Evolutionary conservation across 192 early-diverging fungal genomes (phyloP).

Genomic region (Gamsiella multidivaricata): DNA sequence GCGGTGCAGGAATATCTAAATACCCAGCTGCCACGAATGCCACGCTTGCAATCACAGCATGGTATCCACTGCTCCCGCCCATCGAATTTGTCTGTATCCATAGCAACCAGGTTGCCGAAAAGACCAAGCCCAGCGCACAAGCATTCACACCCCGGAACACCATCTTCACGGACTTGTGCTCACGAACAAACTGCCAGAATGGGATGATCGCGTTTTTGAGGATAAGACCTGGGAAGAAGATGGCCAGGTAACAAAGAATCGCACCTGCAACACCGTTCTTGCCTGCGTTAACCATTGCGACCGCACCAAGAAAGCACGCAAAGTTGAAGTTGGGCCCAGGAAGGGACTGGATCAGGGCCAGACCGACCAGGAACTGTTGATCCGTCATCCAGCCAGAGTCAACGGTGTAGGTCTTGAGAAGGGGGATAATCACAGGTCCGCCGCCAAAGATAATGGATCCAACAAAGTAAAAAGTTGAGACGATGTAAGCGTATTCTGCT

Average conservation of each 20-base stretch:
- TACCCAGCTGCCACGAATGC: constrained; percentile 51
- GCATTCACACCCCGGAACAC: constrained; percentile 72
- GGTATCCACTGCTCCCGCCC: constrained; percentile 45
- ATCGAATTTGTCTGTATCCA: constrained; percentile 38
- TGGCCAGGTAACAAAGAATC: constrained; percentile 64
- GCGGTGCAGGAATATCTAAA: constrained; percentile 39
- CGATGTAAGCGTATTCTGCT: constrained; percentile 29
- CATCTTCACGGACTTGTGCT: constrained; percentile 48
- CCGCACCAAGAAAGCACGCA: constrained; percentile 69
- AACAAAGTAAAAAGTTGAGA: constrained; percentile 67
- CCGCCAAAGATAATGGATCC: constrained; percentile 74
- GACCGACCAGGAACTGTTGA: constrained; percentile 70
- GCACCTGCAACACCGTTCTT: constrained; percentile 58
- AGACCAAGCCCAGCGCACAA: constrained; percentile 70
- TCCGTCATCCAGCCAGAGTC: constrained; percentile 65
- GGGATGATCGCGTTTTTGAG: constrained; percentile 70
- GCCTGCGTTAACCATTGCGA: constrained; percentile 57
- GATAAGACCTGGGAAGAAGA: constrained; percentile 71
- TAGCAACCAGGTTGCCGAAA: constrained; percentile 72
- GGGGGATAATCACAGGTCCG: constrained; percentile 72
- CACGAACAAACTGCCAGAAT: constrained; percentile 67
- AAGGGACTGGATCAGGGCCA: constrained; percentile 69
- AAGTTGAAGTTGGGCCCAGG: constrained; percentile 78
- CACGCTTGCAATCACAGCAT: constrained; percentile 46
- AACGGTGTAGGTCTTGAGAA: constrained; percentile 64